A percentile compares a stretch with the other conserved stretches of the same genome.
These are phyloP conservation scores for Reutealis trisperma DNA, from an alignment of 345 rosid species.

Conservation along the genomic window DNA sequence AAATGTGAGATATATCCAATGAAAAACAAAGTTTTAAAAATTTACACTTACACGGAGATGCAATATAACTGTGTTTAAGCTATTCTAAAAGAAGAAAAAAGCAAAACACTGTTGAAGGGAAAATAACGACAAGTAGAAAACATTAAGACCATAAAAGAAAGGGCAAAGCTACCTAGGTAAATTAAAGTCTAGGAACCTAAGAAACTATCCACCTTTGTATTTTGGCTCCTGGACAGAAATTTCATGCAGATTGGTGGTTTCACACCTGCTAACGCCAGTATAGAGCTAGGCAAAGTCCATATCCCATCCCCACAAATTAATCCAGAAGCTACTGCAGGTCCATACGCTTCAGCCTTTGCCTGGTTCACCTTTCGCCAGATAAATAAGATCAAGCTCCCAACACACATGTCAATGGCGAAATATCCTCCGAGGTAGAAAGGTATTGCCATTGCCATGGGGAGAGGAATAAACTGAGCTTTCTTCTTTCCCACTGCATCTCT, in stretches of 20 bases:
- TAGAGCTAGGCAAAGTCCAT: conserved; percentile 72
- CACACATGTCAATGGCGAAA: conserved; percentile 84
- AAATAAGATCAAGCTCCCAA: conserved; percentile 71
- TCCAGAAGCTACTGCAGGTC: conserved; percentile 82
- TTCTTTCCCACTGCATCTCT: conserved; percentile 44
- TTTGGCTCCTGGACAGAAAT: conserved; percentile 56
- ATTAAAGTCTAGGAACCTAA: conserved; percentile 20
- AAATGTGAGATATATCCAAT: no score
- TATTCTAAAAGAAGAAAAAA: no score
- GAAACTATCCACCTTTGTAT: conserved; percentile 53
- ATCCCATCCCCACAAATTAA: conserved; percentile 82
- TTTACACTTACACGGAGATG: no score
- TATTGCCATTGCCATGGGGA: conserved; percentile 92
- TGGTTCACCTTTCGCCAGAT: conserved; percentile 65
- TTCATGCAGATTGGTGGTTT: conserved; percentile 86
- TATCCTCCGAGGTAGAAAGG: conserved; percentile 80
- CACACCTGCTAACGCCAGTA: conserved; percentile 60
- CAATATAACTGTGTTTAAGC: no score
- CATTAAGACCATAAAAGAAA: no score
- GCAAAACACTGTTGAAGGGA: no score
- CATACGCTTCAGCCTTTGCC: conserved; percentile 65
- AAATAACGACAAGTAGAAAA: no score
- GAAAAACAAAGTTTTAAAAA: no score
- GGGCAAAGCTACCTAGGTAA: no score
- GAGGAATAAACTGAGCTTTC: conserved; percentile 55